Base-by-base conservation (phyloP, 805 yeast genomes). In the Metschnikowia vanudenii region DNA sequence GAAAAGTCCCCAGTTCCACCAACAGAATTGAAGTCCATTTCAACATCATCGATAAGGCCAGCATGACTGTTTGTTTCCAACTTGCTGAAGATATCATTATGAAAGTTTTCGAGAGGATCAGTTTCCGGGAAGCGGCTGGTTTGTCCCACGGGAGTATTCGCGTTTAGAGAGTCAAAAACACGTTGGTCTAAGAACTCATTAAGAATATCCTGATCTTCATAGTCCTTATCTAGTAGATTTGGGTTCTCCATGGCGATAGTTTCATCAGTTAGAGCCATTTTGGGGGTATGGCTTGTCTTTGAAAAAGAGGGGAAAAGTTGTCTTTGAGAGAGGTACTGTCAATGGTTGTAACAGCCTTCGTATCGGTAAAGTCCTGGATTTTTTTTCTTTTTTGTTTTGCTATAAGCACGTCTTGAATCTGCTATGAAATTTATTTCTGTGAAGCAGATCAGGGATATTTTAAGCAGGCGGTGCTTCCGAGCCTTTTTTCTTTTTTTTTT, bases 151-250 rank as follows among this genome's bases (percentile, higher is more conserved):
- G 62, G 61, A 8, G 61, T 55, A 38, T 53, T 56, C 16, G 56
- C 52, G 20, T 53, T 54, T 29, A 57, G 34, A 28, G 61, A 59
- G 33, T 76, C 80, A 49, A 75, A 78, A 9, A 78, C 74, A 45
- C 81, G 62, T 52, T 77, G 75, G 56, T 79, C 82, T 43, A 79
- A 63, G 45, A 79, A 78, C 56, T 81, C 85, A 54, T 79, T 83
- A 37, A 81, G 58, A 30, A 81, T 69, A 50, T 81, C 84, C 18
- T 71, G 75, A 31, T 71, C 73, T 14, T 67, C 68, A 36, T 54
- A 48, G 28, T 55, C 53, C 14, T 58, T 49, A 22, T 49, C 50
- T 48, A 51, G 54, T 36, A 61, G 56, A 38, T 54, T 51, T 41
- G 53, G 51, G 38, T 59, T 59, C 46, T 60, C 65, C 45, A 62